These are phyloP conservation scores for Hippophae gyantsensis DNA, from an alignment of 306 rosid species.

Conservation along the genomic window DNA sequence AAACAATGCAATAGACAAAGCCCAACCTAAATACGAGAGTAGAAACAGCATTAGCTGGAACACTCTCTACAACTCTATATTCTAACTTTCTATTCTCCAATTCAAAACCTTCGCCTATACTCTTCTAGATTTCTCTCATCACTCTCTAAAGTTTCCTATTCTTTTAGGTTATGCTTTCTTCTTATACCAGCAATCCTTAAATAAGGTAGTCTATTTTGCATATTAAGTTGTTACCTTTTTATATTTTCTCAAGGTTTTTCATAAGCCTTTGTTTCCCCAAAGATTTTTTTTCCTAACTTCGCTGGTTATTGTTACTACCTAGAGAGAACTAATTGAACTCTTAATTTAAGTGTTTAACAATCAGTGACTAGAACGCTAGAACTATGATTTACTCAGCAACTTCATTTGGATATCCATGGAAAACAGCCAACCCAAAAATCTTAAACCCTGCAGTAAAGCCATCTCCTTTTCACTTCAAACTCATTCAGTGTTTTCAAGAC, in stretches of 20 bases:
- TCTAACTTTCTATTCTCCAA: background rate
- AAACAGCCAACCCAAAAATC: constrained; percentile 11
- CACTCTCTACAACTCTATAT: constrained; percentile 20
- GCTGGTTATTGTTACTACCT: background rate
- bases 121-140: constrained; percentile 49
- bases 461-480: constrained; percentile 3
- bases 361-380: background rate
- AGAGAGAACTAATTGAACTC: background rate
- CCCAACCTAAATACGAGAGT: background rate
- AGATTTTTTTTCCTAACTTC: background rate
- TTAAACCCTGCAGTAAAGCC: constrained; percentile 9
- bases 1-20: background rate
- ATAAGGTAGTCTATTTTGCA: background rate
- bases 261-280: background rate
- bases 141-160: background rate
- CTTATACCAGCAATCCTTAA: background rate
- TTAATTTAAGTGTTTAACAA: background rate
- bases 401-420: constrained; percentile 22
- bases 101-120: constrained; percentile 13
- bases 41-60: background rate
- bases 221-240: no score
- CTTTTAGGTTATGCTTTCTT: background rate
- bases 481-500: constrained; percentile 21
- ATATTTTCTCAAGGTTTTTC: background rate
- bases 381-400: constrained; percentile 34